A percentile compares a stretch with the other conserved stretches of the same genome.
These are phyloP conservation scores for Gleditsia sinensis DNA, from an alignment of 306 rosid genomes.

Conservation along the genomic window DNA sequence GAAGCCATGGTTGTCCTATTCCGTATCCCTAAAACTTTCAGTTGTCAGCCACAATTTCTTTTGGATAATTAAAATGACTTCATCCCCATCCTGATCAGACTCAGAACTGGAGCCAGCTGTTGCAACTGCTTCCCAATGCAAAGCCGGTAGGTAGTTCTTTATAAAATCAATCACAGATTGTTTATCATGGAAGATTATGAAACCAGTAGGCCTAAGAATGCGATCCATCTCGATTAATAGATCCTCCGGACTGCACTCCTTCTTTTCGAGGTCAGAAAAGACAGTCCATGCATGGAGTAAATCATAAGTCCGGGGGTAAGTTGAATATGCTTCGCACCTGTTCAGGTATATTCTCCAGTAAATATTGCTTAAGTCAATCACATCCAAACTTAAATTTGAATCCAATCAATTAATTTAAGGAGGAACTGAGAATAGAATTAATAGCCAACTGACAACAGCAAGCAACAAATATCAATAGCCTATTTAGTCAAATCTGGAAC, in stretches of 20 bases:
- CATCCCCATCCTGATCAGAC: conserved; percentile 62
- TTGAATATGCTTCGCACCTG: conserved; percentile 69
- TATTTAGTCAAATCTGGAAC: background rate
- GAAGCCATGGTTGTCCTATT: conserved; percentile 48
- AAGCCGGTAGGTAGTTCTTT: conserved; percentile 66
- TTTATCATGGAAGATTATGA: conserved; percentile 69
- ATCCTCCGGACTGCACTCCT: conserved; percentile 77
- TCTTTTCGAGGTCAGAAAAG: conserved; percentile 76
- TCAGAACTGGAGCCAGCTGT: conserved; percentile 55
- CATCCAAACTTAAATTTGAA: conserved; percentile 27
- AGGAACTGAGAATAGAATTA: background rate
- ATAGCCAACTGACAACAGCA: background rate
- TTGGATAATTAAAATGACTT: conserved; percentile 65
- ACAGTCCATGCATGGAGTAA: conserved; percentile 85
- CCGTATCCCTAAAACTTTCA: conserved; percentile 63
- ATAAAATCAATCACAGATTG: conserved; percentile 66
- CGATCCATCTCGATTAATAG: conserved; percentile 91
- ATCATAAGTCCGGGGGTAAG: conserved; percentile 94
- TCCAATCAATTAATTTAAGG: background rate
- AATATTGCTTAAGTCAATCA: conserved; percentile 11
- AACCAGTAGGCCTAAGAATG: conserved; percentile 83
- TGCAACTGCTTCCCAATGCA: conserved; percentile 94
- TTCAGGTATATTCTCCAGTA: conserved; percentile 27
- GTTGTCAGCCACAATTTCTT: conserved; percentile 89
- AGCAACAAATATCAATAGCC: conserved; percentile 11